These are phyloP conservation scores for Cladosporium sp. DNA, from an alignment of 2,329 filamentous ascomycete genomes.

Conservation along the genomic window DNA sequence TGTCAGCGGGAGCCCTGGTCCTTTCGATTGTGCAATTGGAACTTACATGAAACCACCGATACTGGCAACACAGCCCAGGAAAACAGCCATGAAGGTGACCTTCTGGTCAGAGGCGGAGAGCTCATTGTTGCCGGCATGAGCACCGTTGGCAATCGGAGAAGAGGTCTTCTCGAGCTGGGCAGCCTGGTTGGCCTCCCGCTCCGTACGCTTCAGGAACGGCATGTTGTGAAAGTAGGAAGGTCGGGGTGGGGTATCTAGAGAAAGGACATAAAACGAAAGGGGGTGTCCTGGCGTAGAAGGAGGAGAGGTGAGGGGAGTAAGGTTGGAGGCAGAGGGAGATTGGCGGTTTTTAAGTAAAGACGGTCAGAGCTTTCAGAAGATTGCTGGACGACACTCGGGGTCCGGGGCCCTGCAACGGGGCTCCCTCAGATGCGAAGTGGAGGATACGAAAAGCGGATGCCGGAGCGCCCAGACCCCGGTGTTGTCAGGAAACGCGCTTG, in stretches of 20 bases:
- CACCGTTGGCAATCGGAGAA: conserved; percentile 12
- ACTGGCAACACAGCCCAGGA: conserved; percentile 52
- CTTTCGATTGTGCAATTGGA: neutral
- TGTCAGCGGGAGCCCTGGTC: neutral
- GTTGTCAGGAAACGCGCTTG: conserved; percentile 3
- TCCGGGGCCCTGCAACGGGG: conserved; percentile 10
- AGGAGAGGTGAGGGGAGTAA: conserved; percentile 10
- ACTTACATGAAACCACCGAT: conserved; percentile 46
- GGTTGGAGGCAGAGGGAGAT: conserved; percentile 3
- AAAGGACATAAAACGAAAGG: conserved; percentile 4
- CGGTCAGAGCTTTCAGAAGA: conserved; percentile 7
- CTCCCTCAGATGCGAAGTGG: conserved; percentile 11
- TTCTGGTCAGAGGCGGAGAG: conserved; percentile 19
- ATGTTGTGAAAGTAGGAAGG: conserved; percentile 16
- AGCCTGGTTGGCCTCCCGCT: conserved; percentile 27
- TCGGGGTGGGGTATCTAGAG: conserved; percentile 6
- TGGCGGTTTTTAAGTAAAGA: conserved; percentile 7
- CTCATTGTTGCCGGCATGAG: conserved; percentile 11
- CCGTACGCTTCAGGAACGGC: conserved; percentile 30
- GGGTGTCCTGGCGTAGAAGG: conserved; percentile 1
- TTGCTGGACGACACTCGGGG: conserved; percentile 9
- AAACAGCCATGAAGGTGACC: conserved; percentile 33
- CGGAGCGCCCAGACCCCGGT: conserved; percentile 7
- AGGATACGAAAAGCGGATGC: conserved; percentile 4
- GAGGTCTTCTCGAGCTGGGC: conserved; percentile 27